Percentiles rank a stretch among this genome's conserved stretches.
phyloP scores from a whole-genome alignment of 139 green algal species.

The Chlamydomonas asymmetrica region DNA sequence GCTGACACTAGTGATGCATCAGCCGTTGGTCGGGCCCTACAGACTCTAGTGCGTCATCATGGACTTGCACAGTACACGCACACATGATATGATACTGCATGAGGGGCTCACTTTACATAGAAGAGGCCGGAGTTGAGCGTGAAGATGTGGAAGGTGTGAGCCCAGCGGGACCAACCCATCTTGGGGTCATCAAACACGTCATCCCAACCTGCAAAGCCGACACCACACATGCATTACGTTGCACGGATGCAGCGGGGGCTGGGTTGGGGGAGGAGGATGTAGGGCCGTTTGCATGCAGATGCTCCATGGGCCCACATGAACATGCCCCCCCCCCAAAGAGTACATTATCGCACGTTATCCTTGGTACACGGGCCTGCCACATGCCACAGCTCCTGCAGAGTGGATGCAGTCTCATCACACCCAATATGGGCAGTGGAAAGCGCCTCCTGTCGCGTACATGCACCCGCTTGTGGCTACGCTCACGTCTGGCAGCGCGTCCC shows the following conservation, averaged over 20 bases:
- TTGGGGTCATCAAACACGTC: conserved; percentile 72
- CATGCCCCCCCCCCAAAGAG: neutral
- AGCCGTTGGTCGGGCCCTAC: no score
- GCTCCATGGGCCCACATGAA: neutral
- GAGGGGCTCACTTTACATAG: conserved; percentile 47
- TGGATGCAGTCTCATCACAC: neutral
- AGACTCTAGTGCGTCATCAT: no score
- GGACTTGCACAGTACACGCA: no score
- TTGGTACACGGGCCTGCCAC: neutral
- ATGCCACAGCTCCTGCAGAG: neutral
- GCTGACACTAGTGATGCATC: no score
- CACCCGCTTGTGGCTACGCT: no score
- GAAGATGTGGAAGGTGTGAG: conserved; percentile 82
- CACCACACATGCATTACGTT: neutral
- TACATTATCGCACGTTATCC: neutral
- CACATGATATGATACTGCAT: neutral
- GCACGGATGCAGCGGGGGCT: neutral
- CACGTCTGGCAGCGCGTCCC: no score
- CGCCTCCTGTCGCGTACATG: no score
- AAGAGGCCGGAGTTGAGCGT: conserved; percentile 78
- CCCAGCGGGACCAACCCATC: conserved; percentile 79
- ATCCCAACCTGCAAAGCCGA: conserved; percentile 56
- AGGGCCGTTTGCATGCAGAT: no score
- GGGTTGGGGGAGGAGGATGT: no score
- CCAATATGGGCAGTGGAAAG: no score